Evolutionary conservation across 1,139 yeast genomes (phyloP), one percentile per base, ranked within the genome.

Genomic region (Lodderomyces jiufengensis): DNA sequence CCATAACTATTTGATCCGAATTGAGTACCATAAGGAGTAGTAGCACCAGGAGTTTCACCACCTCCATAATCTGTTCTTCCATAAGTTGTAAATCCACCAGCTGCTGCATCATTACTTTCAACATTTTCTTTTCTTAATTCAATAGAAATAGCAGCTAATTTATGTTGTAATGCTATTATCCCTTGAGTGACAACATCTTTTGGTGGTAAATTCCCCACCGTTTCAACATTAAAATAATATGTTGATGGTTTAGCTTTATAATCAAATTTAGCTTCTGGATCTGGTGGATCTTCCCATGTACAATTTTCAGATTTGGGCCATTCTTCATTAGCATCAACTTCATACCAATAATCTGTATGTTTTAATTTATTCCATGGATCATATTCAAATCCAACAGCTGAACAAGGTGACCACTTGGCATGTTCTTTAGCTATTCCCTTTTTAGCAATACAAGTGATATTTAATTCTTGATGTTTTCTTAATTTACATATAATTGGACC

Each of bases 321-420:
- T 66, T 92, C 99, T 32, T 73, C 77, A 29, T 78, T 87, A 24
- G 86, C 83, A 55, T 81, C 85, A 44, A 81, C 94, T 61, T 92
- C 98, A 57, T 83, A 87, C 99, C 99, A 92, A 55, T 77, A 85
- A 51, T 88, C 96, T 0, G 98, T 92, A 57, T 92, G 98, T 54
- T 84, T 83, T 50, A 94, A 73, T 63, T 92, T 94, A 62, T 92
- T 92, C 95, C 96, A 92, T n/a, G 99, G 99, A 56, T 92, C 99
- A 55, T 92, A 92, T 62, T 92, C 99, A 54, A 92, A 92, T 16
- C 95, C 97, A 39, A 94, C 76, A n/a, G 98, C 98, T 0, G 97
- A 76, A 49, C 95, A 85, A 2, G 98, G 97, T 5, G 95, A 83
- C 98, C 98, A 92, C 56, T 92, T 92, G 36, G 98, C 97, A 55